Evolutionary conservation across 495 filamentous ascomycete genomes (phyloP).

Genomic region (Hypomontagnella monticulosa): DNA sequence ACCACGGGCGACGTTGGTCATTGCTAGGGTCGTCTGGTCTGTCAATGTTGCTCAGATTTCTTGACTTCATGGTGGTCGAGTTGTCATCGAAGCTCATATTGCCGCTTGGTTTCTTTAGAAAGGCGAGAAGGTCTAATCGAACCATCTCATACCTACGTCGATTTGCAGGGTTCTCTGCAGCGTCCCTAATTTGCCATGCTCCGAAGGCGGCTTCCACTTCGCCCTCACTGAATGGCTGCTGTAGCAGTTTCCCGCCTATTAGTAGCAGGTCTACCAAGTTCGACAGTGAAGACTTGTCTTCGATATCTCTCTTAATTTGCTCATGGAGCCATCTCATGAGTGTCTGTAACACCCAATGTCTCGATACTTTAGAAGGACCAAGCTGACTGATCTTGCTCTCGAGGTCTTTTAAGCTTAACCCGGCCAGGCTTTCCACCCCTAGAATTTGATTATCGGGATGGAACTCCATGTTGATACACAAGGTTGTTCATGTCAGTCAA

Average conservation of each 20-base stretch:
- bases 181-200: constrained; percentile 42
- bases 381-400: constrained; percentile 17
- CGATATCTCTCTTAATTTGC: constrained; percentile 43
- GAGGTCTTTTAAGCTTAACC: constrained; percentile 40
- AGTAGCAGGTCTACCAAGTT: constrained; percentile 32
- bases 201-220: constrained; percentile 38
- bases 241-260: constrained; percentile 6
- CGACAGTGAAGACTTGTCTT: constrained; percentile 30
- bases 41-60: background rate
- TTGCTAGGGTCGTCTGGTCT: background rate
- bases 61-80: background rate
- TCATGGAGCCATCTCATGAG: constrained; percentile 49
- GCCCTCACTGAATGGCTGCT: constrained; percentile 14
- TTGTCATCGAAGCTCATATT: background rate
- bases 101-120: constrained; percentile 6
- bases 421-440: constrained; percentile 4
- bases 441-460: background rate
- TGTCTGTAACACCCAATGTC: constrained; percentile 29
- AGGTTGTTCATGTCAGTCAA: background rate
- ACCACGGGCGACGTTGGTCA: background rate
- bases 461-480: constrained; percentile 25
- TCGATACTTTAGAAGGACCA: background rate
- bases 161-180: constrained; percentile 25
- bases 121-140: constrained; percentile 30
- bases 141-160: constrained; percentile 43